A percentile compares a stretch with the other conserved stretches of the same genome.
Evolutionary conservation across 192 early-diverging fungal species (phyloP).

Genomic region (Linnemannia zychae): DNA sequence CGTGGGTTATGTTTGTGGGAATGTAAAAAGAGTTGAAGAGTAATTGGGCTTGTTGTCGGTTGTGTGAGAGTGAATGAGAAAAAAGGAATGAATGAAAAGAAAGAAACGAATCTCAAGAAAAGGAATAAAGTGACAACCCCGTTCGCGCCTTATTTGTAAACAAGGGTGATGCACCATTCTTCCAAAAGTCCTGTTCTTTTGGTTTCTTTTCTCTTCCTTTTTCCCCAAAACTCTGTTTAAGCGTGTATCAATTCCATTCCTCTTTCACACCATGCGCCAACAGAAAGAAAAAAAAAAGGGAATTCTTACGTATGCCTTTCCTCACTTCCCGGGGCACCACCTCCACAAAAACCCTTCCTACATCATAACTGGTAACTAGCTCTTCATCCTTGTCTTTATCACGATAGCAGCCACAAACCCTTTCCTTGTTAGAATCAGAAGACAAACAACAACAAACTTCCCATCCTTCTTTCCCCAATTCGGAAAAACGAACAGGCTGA

Average conservation of each 20-base stretch:
- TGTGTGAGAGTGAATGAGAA: background rate
- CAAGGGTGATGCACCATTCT: background rate
- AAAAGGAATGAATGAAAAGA: background rate
- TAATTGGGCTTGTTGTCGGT: background rate
- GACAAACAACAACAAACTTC: background rate
- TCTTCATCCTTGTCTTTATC: background rate
- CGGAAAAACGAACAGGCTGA: background rate
- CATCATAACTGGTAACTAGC: background rate
- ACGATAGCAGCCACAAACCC: background rate
- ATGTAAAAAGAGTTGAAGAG: background rate
- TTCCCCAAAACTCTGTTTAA: background rate
- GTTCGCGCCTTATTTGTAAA: background rate
- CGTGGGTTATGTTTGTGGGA: background rate
- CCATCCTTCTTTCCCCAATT: background rate
- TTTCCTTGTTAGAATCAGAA: background rate
- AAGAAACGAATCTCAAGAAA: constrained; percentile 1
- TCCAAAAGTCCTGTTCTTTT: constrained; percentile 4
- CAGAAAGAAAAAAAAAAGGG: background rate
- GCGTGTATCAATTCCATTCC: background rate
- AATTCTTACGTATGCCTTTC: background rate
- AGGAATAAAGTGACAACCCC: constrained; percentile 6
- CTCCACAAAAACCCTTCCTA: background rate
- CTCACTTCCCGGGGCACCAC: background rate
- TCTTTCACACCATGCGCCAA: background rate
- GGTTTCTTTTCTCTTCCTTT: background rate